Evolutionary conservation across 1,139 yeast species (phyloP), one percentile per base, ranked within the genome.

Genomic region (Lizanozyma gosingica): DNA sequence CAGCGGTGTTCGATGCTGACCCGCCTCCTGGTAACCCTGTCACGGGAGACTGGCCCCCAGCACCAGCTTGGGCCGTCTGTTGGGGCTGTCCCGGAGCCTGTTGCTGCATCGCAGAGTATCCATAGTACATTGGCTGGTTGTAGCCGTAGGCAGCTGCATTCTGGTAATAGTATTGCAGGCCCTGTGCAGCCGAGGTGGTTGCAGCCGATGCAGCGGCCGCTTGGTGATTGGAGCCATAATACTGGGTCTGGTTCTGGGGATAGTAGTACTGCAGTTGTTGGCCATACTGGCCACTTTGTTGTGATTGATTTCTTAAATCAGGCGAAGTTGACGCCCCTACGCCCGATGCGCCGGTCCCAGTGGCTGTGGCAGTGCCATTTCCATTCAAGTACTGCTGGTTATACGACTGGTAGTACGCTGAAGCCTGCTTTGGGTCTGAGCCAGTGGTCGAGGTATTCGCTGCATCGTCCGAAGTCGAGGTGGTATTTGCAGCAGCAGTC

Each of bases 401-500:
- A 11, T 22, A 22, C 29, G 29, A 22, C 29, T 22, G 29, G 11
- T 22, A 22, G 29, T 22, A 22, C 11, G 29, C 29, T 22, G 29
- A 22, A 22, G 29, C 6, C 29, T 22, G 29, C 29, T 22, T 22
- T 6, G 29, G 9, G 11, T 22, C 29, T 6, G 11, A 6, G 6
- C 29, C 29, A 6, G 29, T 22, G 11, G 29, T 6, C 11, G 29
- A 22, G 6, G 29, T 22, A 22, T 22, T 22, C 9, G 29, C 11
- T 22, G 29, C 6, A 22, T 22, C 29, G 6, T 22, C 29, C 6
- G 29, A 6, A 17, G 40, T 37, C 4, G 39, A 14, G 17, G 34
- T 27, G 11, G 35, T 6, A 22, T 41, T 18, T 14, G 38, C 38
- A 4, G 38, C 22, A 18, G 39, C 16, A 16, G 47, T n/a, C 45